These are phyloP conservation scores for Iberis amara DNA, from an alignment of 441 rosid genomes.

Conservation along the genomic window DNA sequence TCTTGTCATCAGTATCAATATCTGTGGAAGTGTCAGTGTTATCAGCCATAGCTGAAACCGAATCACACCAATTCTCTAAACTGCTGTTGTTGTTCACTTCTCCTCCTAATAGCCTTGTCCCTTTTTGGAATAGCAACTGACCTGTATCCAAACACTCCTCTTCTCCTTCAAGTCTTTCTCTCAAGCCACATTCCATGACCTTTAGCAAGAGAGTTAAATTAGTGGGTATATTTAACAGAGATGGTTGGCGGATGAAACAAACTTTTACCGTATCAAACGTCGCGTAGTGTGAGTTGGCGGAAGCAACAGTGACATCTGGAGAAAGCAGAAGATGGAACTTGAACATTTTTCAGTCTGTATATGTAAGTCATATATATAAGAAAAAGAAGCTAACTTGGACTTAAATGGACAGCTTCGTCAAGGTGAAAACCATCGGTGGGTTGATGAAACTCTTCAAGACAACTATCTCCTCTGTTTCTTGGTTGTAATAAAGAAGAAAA, in stretches of 20 bases:
- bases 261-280: slow-evolving; percentile 57
- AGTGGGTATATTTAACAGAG: background rate
- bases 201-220: slow-evolving; percentile 12
- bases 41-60: slow-evolving; percentile 66
- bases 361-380: background rate
- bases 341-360: background rate
- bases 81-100: slow-evolving; percentile 49
- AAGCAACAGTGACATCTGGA: slow-evolving; percentile 51
- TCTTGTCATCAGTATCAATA: slow-evolving; percentile 77
- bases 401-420: slow-evolving; percentile 65
- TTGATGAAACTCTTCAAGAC: slow-evolving; percentile 78
- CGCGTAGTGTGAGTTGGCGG: slow-evolving; percentile 48
- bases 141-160: slow-evolving; percentile 70
- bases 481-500: background rate
- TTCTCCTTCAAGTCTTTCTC: slow-evolving; percentile 43
- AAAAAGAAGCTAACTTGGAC: slow-evolving; percentile 53
- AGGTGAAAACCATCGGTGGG: slow-evolving; percentile 51
- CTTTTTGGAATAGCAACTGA: slow-evolving; percentile 55
- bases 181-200: slow-evolving; percentile 31
- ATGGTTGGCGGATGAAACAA: slow-evolving; percentile 15
- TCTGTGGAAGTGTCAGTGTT: slow-evolving; percentile 95
- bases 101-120: slow-evolving; percentile 38
- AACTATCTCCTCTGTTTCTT: slow-evolving; percentile 47
- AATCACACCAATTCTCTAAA: slow-evolving; percentile 77
- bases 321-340: slow-evolving; percentile 38